Conservation (phyloP, 768 basidiomycete genomes). For the Trametes punicea region DNA sequence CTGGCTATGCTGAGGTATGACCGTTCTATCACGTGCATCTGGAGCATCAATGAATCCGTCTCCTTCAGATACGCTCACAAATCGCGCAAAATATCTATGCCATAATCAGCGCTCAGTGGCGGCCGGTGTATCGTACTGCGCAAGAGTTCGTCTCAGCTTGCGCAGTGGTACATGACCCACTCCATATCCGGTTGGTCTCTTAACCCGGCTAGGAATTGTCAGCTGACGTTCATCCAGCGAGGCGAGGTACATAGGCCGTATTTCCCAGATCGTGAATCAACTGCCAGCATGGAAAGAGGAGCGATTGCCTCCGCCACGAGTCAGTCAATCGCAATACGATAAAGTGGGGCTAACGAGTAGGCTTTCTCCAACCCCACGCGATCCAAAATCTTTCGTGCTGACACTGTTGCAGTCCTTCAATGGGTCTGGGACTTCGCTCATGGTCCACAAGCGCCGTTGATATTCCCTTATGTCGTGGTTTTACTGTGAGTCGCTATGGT, state of each 20-base stretch:
- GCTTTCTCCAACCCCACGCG: constrained; percentile 22
- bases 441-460: constrained; percentile 66
- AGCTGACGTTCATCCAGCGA: constrained; percentile 36
- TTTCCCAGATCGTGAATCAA: constrained; percentile 53
- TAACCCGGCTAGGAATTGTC: no score
- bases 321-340: constrained; percentile 86
- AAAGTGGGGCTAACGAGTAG: constrained; percentile 83
- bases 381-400: background rate
- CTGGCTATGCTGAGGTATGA: constrained; percentile 82
- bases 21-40: no score
- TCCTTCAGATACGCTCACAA: constrained; percentile 57
- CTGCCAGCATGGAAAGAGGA: constrained; percentile 70
- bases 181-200: constrained; percentile 51
- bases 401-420: constrained; percentile 53
- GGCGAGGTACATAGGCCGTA: constrained; percentile 51
- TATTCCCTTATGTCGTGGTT: constrained; percentile 74
- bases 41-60: background rate
- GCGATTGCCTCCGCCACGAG: constrained; percentile 81
- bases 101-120: constrained; percentile 62
- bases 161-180: constrained; percentile 47
- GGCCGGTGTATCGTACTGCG: constrained; percentile 58
- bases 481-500: constrained; percentile 55
- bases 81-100: constrained; percentile 64
- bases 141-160: constrained; percentile 57
- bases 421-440: constrained; percentile 81